Conservation (phyloP, 768 basidiomycete species). For the Lentinula detonsa region DNA sequence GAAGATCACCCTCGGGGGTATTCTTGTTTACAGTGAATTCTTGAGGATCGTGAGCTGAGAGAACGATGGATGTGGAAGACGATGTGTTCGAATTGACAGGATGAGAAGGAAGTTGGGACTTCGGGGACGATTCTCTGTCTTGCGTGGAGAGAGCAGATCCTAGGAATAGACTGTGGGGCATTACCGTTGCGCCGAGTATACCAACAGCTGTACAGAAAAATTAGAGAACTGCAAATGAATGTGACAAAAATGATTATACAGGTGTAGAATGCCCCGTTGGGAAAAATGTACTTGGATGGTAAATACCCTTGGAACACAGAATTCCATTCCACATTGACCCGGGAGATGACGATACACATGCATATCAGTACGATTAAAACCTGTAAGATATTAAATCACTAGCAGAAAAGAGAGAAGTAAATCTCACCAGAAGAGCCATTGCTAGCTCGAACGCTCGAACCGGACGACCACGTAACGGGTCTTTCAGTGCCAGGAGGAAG, state of each 20-base stretch:
- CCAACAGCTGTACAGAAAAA: constrained; percentile 46
- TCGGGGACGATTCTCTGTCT: constrained; percentile 46
- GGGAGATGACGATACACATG: constrained; percentile 72
- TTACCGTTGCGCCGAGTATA: constrained; percentile 79
- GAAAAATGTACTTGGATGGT: constrained; percentile 61
- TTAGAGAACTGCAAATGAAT: constrained; percentile 14
- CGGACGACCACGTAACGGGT: constrained; percentile 62
- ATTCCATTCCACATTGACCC: constrained; percentile 65
- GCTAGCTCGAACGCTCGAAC: constrained; percentile 63
- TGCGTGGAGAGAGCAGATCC: constrained; percentile 85
- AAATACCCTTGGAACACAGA: constrained; percentile 71
- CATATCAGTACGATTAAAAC: constrained; percentile 70
- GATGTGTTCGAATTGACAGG: constrained; percentile 1
- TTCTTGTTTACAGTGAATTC: not conserved
- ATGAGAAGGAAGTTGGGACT: not conserved
- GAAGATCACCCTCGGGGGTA: not conserved
- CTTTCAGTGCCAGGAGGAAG: constrained; percentile 63
- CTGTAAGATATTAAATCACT: constrained; percentile 20
- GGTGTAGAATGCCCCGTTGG: constrained; percentile 54
- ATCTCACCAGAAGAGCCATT: constrained; percentile 54
- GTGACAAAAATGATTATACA: constrained; percentile 33
- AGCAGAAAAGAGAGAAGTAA: not conserved
- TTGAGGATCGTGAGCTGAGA: not conserved
- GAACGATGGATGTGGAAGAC: not conserved
- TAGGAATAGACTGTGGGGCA: constrained; percentile 91